Evolutionary conservation across 2,329 filamentous ascomycete genomes (phyloP), one percentile per base, ranked within the genome.

Genomic region (Ustilaginoidea virens): DNA sequence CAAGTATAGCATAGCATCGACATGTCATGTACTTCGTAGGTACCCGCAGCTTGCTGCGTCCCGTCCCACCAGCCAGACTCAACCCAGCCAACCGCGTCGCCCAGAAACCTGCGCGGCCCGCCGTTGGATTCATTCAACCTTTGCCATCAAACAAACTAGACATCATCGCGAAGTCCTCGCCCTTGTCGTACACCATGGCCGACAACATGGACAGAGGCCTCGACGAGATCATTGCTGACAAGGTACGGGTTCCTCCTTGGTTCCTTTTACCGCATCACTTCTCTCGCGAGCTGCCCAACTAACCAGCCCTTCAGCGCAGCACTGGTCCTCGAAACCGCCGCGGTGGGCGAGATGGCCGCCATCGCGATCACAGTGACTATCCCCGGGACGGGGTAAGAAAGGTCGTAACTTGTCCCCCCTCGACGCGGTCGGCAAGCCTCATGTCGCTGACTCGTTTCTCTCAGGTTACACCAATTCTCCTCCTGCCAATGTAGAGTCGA

Each of bases 351-450:
- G 52, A 47, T 31, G 40, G 44, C 26, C 46, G 41, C 24, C 41
- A 42, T 35, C 43, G 45, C 27, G 47, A 55, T 20, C 53, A 54
- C 31, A 50, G 49, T 23, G 53, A 60, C 21, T 76, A 68, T 44
- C 78, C 80, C 47, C 77, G 80, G 58, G 81, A 90, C 59, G 81
- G 81, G 58, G 70, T 87, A 52, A 86, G 77, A 85, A 92, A 92
- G 83, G 83, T 87, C 20, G 7, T 23, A 16, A 10, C 22, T 53
- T 25, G 47, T 34, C 22, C 28, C 27, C 27, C 28, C n/a, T 12
- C 24, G 16, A 21, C 20, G 17, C 21, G 16, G 11, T 25, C 9
- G 5, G 25, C 12, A n/a, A 21, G 24, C 17, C 17, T 25, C 16
- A 30, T 18, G n/a, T n/a, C n/a, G n/a, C 17, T 30, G 30, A 23